Percentiles rank a stretch among this genome's conserved stretches.
Evolutionary conservation across 208 protist species (phyloP).

Genomic region (Vickermania spadyakhi): DNA sequence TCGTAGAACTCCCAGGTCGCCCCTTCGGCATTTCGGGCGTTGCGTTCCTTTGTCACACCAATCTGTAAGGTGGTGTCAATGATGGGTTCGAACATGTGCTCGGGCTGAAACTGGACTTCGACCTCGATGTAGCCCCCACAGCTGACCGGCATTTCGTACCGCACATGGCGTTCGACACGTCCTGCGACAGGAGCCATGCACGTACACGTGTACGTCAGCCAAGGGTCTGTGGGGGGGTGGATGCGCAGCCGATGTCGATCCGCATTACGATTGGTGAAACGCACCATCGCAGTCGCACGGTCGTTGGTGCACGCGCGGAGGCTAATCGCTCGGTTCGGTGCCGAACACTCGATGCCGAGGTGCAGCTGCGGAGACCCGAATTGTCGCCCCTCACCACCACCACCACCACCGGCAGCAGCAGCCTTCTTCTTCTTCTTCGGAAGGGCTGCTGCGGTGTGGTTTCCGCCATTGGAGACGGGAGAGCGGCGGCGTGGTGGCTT

Average conservation of each 20-base stretch:
- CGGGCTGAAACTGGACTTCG: constrained; percentile 47
- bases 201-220: constrained; percentile 49
- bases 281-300: constrained; percentile 19
- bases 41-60: constrained; percentile 62
- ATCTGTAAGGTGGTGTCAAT: constrained; percentile 43
- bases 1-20: constrained; percentile 66
- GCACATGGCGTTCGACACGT: background rate
- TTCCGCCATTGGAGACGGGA: background rate
- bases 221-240: constrained; percentile 50
- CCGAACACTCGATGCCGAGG: constrained; percentile 47
- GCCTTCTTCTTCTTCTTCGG: background rate
- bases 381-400: background rate
- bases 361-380: background rate
- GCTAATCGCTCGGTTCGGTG: constrained; percentile 16
- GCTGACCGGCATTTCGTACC: constrained; percentile 18
- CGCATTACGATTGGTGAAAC: constrained; percentile 67
- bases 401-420: background rate
- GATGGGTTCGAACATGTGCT: constrained; percentile 29
- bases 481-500: background rate
- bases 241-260: constrained; percentile 48
- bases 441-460: background rate
- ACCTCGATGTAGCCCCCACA: constrained; percentile 83
- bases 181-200: constrained; percentile 32
- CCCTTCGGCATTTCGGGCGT: constrained; percentile 52
- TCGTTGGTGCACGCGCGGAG: constrained; percentile 26